Conservation (phyloP, 371 early-diverging fungal species). For the Saksenaea vasiformis region DNA sequence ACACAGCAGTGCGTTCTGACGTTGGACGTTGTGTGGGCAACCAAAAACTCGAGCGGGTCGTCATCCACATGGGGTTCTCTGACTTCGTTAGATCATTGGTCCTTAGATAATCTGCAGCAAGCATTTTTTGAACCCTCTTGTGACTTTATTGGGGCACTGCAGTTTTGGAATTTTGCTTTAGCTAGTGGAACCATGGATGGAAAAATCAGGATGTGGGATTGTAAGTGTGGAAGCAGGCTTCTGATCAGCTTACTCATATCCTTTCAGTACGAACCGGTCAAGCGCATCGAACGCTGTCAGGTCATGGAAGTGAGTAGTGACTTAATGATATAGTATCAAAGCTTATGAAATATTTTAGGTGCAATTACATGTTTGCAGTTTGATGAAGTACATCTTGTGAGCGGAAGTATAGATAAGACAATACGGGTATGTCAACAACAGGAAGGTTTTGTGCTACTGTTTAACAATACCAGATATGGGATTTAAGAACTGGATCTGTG, state of each 20-base stretch:
- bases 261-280: conserved; percentile 73
- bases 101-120: conserved; percentile 21
- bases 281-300: conserved; percentile 73
- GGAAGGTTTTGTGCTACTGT: conserved; percentile 1
- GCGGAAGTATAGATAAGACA: conserved; percentile 79
- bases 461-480: conserved; percentile 69
- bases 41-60: conserved; percentile 25
- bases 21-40: conserved; percentile 74
- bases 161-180: conserved; percentile 81
- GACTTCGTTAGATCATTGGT: conserved; percentile 15
- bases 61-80: conserved; percentile 19
- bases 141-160: conserved; percentile 72
- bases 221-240: conserved; percentile 40
- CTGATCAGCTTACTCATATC: neutral
- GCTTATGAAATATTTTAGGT: conserved; percentile 14
- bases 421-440: conserved; percentile 56
- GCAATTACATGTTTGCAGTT: conserved; percentile 78
- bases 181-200: conserved; percentile 89
- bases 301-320: conserved; percentile 55
- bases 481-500: conserved; percentile 73
- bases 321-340: neutral
- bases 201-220: conserved; percentile 86
- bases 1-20: conserved; percentile 70
- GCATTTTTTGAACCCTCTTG: conserved; percentile 44
- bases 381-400: conserved; percentile 76